A percentile compares a stretch with the other conserved stretches of the same genome.
Conservation (phyloP, 345 rosid genomes). For the Arabidopsis arenosa region DNA sequence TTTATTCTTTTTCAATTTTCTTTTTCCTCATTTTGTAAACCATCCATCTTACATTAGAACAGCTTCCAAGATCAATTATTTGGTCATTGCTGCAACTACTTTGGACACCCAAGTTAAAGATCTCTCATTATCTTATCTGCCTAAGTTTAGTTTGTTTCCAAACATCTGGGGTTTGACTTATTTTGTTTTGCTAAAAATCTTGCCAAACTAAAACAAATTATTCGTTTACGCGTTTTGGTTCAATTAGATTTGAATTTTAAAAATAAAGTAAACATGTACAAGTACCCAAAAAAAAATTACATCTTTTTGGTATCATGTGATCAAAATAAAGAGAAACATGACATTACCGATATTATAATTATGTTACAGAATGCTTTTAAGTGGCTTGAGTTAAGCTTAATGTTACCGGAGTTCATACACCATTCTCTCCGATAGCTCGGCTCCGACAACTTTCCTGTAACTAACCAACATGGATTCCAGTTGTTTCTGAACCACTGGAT, state of each 20-base stretch:
- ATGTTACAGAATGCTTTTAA: constrained; percentile 22
- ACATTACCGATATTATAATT: background rate
- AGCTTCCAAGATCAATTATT: constrained; percentile 32
- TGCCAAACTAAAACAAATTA: too few relatives aligned
- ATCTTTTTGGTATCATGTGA: background rate
- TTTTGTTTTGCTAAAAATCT: background rate
- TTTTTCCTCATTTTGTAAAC: constrained; percentile 17
- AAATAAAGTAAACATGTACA: background rate
- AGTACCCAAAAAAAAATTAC: background rate
- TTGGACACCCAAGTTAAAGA: constrained; percentile 21
- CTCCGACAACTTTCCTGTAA: constrained; percentile 67
- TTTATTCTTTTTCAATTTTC: constrained; percentile 31
- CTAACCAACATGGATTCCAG: constrained; percentile 61
- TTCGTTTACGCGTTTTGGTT: too few relatives aligned
- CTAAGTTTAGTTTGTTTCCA: constrained; percentile 9
- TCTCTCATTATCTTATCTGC: constrained; percentile 23
- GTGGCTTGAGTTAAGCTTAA: constrained; percentile 11
- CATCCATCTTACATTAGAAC: constrained; percentile 23
- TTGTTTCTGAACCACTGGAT: constrained; percentile 42
- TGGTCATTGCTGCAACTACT: constrained; percentile 33
- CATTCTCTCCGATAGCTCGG: constrained; percentile 69
- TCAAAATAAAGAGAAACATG: constrained; percentile 5
- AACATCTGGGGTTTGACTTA: background rate
- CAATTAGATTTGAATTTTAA: too few relatives aligned
- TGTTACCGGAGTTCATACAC: constrained; percentile 63